Evolutionary conservation across 352 stramenopile species (phyloP), one percentile per base, ranked within the genome.

Genomic region (Plasmopara halstedii): DNA sequence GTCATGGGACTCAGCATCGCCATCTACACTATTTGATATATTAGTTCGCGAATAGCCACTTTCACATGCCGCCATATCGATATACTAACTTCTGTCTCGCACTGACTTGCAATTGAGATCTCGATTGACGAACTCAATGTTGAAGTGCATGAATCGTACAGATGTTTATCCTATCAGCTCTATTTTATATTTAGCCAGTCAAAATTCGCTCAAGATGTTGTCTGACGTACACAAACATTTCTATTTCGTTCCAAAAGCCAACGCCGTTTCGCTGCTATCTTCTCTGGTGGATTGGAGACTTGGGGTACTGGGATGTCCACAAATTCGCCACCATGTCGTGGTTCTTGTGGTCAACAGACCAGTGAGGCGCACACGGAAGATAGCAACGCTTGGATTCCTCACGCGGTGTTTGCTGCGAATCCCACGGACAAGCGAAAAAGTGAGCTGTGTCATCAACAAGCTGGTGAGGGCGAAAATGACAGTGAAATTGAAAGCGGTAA

Each of bases 331-430:
- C 38, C 45, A 14, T 56, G 53, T 42, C 42, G 50, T 17, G 49
- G 56, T 19, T 62, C 62, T 1, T 67, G 53, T 18, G 52, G 61
- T 6, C 64, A 80, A 31, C 53, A 59, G 44, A 76, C 68, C 10
- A 64, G 50, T 15, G 68, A 76, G 62, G 48, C 40, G 15, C 38
- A 20, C 5, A 8, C 35, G 25, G 34, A 32, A 11, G 31, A 50
- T 20, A 15, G 29, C 29, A 50, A 42, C 7, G 50, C 22, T n/a
- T 55, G 62, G 22, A 62, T 70, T 22, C 75, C 64, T 39, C 70
- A 84, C 50, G 82, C 73, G 0, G 69, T 85, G 15, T 76, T 70
- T 17, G 61, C 73, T 10, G 73, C 72, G 2, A 83, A 68, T 10
- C 68, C 72, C 15, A 73, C 65, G 37, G 57, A 63, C 10, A 64